These are phyloP conservation scores for Fagopyrum esculentum DNA, from an alignment of 148 eudicot genomes.

Conservation along the genomic window DNA sequence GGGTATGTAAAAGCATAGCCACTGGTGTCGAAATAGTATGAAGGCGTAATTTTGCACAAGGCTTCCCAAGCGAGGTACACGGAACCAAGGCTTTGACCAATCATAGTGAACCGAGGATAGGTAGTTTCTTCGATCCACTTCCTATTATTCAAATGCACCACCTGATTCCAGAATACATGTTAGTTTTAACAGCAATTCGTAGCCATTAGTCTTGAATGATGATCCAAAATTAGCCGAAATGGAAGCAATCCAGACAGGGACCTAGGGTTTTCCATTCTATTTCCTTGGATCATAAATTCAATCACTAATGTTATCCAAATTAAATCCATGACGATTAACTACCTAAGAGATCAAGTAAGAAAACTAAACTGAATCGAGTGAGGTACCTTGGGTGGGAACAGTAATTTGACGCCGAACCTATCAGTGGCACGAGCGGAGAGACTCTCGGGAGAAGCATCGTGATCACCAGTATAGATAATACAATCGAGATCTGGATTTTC, in stretches of 20 bases:
- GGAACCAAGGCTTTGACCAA: constrained; percentile 95
- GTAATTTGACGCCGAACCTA: constrained; percentile 74
- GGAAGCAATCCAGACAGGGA: neutral
- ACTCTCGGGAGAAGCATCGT: constrained; percentile 58
- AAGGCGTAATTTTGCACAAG: constrained; percentile 67
- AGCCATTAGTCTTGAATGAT: neutral
- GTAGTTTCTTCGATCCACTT: constrained; percentile 96
- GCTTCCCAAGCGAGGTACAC: constrained; percentile 95
- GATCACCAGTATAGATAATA: constrained; percentile 78
- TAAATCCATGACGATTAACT: neutral
- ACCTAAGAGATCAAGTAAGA: neutral
- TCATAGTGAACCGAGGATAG: constrained; percentile 95
- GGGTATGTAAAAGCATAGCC: constrained; percentile 98
- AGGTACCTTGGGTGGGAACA: constrained; percentile 51
- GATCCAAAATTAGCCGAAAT: neutral
- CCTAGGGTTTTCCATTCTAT: neutral
- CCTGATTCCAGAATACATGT: constrained; percentile 30
- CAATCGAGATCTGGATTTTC: constrained; percentile 51
- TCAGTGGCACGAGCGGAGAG: constrained; percentile 64
- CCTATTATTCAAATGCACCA: constrained; percentile 79
- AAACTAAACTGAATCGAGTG: neutral
- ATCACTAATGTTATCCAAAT: neutral
- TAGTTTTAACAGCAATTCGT: neutral
- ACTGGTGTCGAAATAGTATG: constrained; percentile 84
- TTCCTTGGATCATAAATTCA: neutral